Percentiles rank a stretch among this genome's conserved stretches.
These are phyloP conservation scores for Colletotrichum shisoi DNA, from an alignment of 2,329 filamentous ascomycete species.

Conservation along the genomic window DNA sequence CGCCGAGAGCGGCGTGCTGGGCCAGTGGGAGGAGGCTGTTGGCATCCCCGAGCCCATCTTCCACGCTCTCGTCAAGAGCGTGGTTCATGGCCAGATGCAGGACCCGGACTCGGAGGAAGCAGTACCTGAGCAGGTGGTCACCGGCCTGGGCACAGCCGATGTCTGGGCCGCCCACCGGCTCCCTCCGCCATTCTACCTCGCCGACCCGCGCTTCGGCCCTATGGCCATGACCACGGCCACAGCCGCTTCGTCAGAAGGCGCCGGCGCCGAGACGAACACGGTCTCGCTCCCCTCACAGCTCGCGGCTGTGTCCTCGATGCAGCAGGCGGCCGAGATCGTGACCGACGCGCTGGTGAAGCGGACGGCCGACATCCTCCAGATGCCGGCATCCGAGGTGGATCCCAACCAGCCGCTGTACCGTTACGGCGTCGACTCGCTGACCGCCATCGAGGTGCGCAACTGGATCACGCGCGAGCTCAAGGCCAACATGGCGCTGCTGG, in stretches of 20 bases:
- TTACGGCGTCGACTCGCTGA: slow-evolving; percentile 42
- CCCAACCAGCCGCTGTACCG: slow-evolving; percentile 39
- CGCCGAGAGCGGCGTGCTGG: too few species aligned
- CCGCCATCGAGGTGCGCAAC: slow-evolving; percentile 39
- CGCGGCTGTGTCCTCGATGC: slow-evolving; percentile 42
- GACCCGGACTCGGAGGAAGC: too few species aligned
- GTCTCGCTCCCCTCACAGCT: slow-evolving; percentile 43
- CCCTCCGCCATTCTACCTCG: slow-evolving; percentile 49
- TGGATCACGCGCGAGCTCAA: slow-evolving; percentile 54
- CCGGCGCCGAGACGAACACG: slow-evolving; percentile 16
- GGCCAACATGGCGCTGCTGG: slow-evolving; percentile 58
- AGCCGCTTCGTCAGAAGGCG: not conserved
- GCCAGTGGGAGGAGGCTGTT: too few species aligned
- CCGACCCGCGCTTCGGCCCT: slow-evolving; percentile 62
- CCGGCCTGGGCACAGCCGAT: slow-evolving; percentile 36
- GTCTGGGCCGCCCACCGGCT: slow-evolving; percentile 51
- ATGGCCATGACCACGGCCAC: slow-evolving; percentile 53
- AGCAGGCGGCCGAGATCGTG: slow-evolving; percentile 48
- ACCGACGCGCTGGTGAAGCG: slow-evolving; percentile 46
- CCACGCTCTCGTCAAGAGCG: too few species aligned
- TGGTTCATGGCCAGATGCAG: too few species aligned
- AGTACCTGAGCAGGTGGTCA: too few species aligned
- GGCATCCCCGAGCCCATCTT: too few species aligned
- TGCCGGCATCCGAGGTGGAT: slow-evolving; percentile 38
- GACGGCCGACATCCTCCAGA: slow-evolving; percentile 12